These are phyloP conservation scores for Orbilia javanica DNA, from an alignment of 2,329 filamentous ascomycete genomes.

Conservation along the genomic window DNA sequence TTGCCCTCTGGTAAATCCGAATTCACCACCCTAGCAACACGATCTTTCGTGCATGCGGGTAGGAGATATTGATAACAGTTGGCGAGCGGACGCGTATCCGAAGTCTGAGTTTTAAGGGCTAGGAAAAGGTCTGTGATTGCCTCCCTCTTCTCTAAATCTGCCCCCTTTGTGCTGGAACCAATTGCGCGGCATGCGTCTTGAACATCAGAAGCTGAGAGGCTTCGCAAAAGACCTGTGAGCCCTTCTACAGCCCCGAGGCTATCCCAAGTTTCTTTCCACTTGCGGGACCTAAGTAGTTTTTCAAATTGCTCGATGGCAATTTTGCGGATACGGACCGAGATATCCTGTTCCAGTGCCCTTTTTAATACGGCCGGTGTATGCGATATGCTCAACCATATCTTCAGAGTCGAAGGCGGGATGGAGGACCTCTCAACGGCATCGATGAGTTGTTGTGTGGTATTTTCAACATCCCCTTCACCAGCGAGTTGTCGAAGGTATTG, in stretches of 20 bases:
- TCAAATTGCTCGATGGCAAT: slow-evolving; percentile 5
- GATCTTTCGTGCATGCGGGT: slow-evolving; percentile 10
- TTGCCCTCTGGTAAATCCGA: background rate
- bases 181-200: slow-evolving; percentile 1
- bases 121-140: slow-evolving; percentile 19
- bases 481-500: slow-evolving; percentile 6
- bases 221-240: background rate
- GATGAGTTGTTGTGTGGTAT: slow-evolving; percentile 16
- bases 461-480: background rate
- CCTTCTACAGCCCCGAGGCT: slow-evolving; percentile 9
- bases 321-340: slow-evolving; percentile 1
- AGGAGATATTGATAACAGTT: slow-evolving; percentile 23
- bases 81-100: slow-evolving; percentile 5
- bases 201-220: slow-evolving; percentile 22
- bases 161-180: slow-evolving; percentile 9
- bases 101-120: background rate
- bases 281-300: slow-evolving; percentile 7
- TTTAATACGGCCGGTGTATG: background rate
- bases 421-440: slow-evolving; percentile 6
- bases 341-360: slow-evolving; percentile 1
- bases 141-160: slow-evolving; percentile 22
- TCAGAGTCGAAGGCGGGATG: slow-evolving; percentile 4
- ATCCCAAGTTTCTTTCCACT: slow-evolving; percentile 31
- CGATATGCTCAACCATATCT: slow-evolving; percentile 22
- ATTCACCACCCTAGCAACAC: background rate